Percentiles rank a stretch among this genome's conserved stretches.
These are phyloP conservation scores for Aschersonia sp. DNA, from an alignment of 2,329 filamentous ascomycete species.

Conservation along the genomic window DNA sequence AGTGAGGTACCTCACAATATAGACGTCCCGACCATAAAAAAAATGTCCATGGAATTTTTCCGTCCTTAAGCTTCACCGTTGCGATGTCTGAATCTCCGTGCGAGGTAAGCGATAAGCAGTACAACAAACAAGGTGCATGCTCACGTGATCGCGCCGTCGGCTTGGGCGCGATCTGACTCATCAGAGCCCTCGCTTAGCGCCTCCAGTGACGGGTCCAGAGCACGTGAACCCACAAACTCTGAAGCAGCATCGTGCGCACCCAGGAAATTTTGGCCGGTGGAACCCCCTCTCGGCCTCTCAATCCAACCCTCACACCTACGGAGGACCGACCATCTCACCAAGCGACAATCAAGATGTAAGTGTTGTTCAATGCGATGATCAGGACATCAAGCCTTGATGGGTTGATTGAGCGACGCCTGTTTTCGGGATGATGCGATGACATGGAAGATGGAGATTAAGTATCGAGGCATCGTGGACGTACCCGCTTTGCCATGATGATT, in stretches of 20 bases:
- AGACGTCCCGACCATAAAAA: too few species aligned
- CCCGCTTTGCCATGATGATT: too few species aligned
- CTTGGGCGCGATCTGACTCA: slow-evolving; percentile 11
- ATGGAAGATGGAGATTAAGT: neutral
- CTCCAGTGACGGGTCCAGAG: slow-evolving; percentile 14
- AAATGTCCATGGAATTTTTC: too few species aligned
- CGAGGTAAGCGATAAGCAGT: neutral
- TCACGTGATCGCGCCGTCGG: neutral
- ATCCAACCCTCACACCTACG: slow-evolving; percentile 19
- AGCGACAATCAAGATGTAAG: slow-evolving; percentile 31
- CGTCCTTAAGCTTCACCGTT: too few species aligned
- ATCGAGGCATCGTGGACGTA: too few species aligned
- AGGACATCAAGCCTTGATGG: slow-evolving; percentile 1
- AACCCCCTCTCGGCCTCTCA: slow-evolving; percentile 22
- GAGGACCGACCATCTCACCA: slow-evolving; percentile 26
- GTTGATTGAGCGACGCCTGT: slow-evolving; percentile 1
- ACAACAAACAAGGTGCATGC: neutral
- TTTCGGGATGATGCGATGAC: slow-evolving; percentile 1
- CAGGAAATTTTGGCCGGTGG: slow-evolving; percentile 24
- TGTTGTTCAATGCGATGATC: slow-evolving; percentile 5
- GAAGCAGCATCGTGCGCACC: slow-evolving; percentile 18
- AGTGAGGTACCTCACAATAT: too few species aligned
- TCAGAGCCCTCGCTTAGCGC: slow-evolving; percentile 26
- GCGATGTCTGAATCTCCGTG: too few species aligned
- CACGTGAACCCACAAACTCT: slow-evolving; percentile 28